Evolutionary conservation across 805 yeast species (phyloP).

Genomic region (Hanseniaspora vineae): DNA sequence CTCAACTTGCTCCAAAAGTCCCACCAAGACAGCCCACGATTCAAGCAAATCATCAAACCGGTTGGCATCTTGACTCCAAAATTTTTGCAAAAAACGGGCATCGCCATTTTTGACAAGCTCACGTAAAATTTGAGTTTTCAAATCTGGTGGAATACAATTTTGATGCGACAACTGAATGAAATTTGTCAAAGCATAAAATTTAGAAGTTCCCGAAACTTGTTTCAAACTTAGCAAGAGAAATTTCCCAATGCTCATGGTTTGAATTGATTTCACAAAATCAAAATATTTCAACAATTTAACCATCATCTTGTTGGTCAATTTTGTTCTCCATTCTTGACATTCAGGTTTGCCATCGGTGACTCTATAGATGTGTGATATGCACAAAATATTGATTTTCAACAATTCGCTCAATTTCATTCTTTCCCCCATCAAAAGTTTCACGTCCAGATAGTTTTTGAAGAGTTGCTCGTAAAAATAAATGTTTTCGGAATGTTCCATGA

Average conservation of each 20-base stretch:
- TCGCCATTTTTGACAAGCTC: background rate
- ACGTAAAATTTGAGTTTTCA: background rate
- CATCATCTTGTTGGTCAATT: background rate
- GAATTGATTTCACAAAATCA: background rate
- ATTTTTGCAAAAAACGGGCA: background rate
- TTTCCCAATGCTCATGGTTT: background rate
- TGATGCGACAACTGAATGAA: background rate
- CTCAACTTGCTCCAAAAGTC: background rate
- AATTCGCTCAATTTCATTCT: background rate
- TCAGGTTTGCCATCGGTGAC: background rate
- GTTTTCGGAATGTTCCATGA: background rate
- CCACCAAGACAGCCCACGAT: background rate
- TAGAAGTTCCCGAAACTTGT: background rate
- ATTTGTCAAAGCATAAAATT: background rate
- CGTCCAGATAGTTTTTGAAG: background rate
- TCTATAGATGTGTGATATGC: background rate
- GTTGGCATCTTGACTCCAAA: background rate
- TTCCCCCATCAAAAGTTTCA: background rate
- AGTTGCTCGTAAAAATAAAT: background rate
- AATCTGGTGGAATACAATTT: background rate
- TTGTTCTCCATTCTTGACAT: background rate
- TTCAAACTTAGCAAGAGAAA: background rate
- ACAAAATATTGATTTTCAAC: background rate
- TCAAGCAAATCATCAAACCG: background rate
- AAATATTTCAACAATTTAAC: background rate